Evolutionary conservation across 2,329 filamentous ascomycete species (phyloP).

Genomic region (Parascedosporium putredinis): DNA sequence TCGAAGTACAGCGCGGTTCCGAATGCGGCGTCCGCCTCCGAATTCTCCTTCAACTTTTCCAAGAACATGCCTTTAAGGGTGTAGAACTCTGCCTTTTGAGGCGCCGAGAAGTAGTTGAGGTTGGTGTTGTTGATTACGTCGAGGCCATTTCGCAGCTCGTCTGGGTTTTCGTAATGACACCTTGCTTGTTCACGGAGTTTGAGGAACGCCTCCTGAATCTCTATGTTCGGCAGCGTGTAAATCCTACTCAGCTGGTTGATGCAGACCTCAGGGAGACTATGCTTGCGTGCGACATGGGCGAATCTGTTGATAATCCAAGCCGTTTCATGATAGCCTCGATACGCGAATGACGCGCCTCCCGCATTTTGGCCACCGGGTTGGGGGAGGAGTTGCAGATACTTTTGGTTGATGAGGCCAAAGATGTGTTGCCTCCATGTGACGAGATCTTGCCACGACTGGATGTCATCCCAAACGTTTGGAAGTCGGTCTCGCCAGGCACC

Average conservation of each 20-base stretch:
- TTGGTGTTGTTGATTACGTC: constrained; percentile 99
- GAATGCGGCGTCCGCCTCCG: constrained; percentile 87
- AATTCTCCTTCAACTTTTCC: constrained; percentile 81
- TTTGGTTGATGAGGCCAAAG: constrained; percentile 91
- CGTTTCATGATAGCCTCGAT: constrained; percentile 95
- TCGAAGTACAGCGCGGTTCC: constrained; percentile 94
- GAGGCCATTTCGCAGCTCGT: constrained; percentile 81
- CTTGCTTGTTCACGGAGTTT: constrained; percentile 98
- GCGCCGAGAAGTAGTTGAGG: constrained; percentile 90
- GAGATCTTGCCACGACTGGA: constrained; percentile 97
- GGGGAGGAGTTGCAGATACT: constrained; percentile 78
- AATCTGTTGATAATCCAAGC: constrained; percentile 99
- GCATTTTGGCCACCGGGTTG: constrained; percentile 65
- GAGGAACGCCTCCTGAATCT: constrained; percentile 97
- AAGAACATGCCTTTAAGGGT: constrained; percentile 99
- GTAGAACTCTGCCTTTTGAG: constrained; percentile 98
- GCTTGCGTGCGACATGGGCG: constrained; percentile 93
- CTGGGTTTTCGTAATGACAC: constrained; percentile 93
- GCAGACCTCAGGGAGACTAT: constrained; percentile 92
- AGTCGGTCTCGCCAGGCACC: constrained; percentile 92
- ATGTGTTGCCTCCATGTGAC: constrained; percentile 99
- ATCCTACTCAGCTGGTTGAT: constrained; percentile 95
- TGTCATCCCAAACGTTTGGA: constrained; percentile 98
- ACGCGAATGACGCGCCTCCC: constrained; percentile 87
- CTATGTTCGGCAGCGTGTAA: constrained; percentile 97